Base-by-base conservation (phyloP, 306 rosid genomes). In the Astragalus glycyphyllos region DNA sequence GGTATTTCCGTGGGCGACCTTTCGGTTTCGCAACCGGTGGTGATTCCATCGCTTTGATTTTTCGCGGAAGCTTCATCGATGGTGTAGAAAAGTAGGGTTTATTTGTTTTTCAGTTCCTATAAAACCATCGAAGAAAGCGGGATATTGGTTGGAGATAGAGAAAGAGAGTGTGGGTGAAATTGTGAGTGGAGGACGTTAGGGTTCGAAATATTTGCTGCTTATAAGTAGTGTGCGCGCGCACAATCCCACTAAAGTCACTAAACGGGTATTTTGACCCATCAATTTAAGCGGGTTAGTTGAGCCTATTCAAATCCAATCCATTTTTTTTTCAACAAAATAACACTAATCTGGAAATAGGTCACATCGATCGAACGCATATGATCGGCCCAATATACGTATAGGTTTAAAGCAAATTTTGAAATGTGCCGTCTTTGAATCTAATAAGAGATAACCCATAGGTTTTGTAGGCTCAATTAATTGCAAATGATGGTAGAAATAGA, bases 1-100 rank as follows among this genome's bases (percentile, higher is more conserved):
- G 79, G 79, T 92, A 79, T 73, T 92, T 92, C 74, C 87, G 81
- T 2, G 98, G 98, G 13, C 98, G 86, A 37, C 98, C 98, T 61
- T 97, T 82, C 79, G 88, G 83, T 78, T 83, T 85, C 1, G 64
- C 80, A 7, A 77, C 92, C 15, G 91, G 84, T 23, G 81, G 88
- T 40, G 84, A 71, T 15, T 92, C 98, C 90, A 84, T 92, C 15
- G 64, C 6, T 63, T 63, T 23, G 70, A 34, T 1, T n/a, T 73
- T 54, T n/a, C 8, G 11, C 2, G 40, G 26, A 51, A 38, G 71
- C 26, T 64, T 73, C 72, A 66, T 49, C 0, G 46, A 47, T 46
- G 2, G 29, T 3, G 56, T 49, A 45, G 57, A 31, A 12, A 9
- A 20, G 68, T 72, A 69, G 75, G 81, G 82, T 68, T 84, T 68